These are phyloP conservation scores for Xylaria sp. DNA, from an alignment of 2,329 filamentous ascomycete species.

Conservation along the genomic window DNA sequence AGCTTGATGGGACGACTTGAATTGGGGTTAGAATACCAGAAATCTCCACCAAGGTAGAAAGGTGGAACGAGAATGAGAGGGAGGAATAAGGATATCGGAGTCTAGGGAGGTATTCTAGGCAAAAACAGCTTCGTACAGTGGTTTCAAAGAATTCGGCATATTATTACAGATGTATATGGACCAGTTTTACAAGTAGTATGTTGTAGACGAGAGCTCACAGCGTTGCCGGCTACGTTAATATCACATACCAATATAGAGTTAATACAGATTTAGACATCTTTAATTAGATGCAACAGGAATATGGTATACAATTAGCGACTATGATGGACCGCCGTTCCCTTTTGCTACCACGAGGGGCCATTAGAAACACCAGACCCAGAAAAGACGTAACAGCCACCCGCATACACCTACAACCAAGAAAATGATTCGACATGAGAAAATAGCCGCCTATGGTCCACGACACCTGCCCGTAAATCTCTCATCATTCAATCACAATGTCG, in stretches of 20 bases:
- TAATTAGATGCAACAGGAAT: slow-evolving; percentile 13
- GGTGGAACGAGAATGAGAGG: neutral
- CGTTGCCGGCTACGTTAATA: neutral
- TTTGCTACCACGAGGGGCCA: slow-evolving; percentile 22
- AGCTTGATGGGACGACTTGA: neutral
- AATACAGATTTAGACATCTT: slow-evolving; percentile 10
- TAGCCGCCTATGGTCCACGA: slow-evolving; percentile 26
- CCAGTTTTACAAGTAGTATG: neutral
- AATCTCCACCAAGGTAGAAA: neutral
- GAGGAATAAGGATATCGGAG: neutral
- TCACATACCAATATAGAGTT: neutral
- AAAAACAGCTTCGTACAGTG: no score
- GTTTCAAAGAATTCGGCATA: neutral
- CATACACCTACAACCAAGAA: slow-evolving; percentile 11
- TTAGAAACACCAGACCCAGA: slow-evolving; percentile 28
- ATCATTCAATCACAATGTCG: slow-evolving; percentile 21
- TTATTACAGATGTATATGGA: neutral
- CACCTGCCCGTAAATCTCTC: slow-evolving; percentile 19
- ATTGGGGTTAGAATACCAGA: neutral
- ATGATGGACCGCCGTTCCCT: slow-evolving; percentile 12
- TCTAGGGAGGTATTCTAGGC: neutral
- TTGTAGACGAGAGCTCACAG: neutral
- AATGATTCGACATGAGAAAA: slow-evolving; percentile 20
- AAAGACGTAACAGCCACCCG: slow-evolving; percentile 20
- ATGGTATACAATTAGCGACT: slow-evolving; percentile 34